Base-by-base conservation (phyloP, 805 yeast species). In the Pichia rugopelliculosa region DNA sequence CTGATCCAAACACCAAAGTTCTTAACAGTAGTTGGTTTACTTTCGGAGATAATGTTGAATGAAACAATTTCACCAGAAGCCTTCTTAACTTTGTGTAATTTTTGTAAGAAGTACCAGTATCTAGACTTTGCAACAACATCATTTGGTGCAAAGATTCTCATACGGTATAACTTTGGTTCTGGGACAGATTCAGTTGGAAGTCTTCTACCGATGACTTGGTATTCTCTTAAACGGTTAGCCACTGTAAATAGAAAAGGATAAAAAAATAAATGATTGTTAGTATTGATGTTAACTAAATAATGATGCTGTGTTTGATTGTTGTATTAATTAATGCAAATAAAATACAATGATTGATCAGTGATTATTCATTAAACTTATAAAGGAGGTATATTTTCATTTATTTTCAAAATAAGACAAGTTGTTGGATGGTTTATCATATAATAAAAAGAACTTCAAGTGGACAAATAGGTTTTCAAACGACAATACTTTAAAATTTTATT, bases 191-290 rank as follows among this genome's bases (percentile, higher is more conserved):
- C 98, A 70, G 96, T 89, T 66, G 99, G 99, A 76, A 93, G 87
- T 80, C 93, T 95, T 79, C 99, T 96, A 79, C 99, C 99, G 77
- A 93, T 93, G 74, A 93, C 97, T 84, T 93, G 96, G 82, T 90
- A 91, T 84, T 91, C 98, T 82, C 84, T 86, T 76, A 90, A 85
- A 82, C 93, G 89, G 79, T 52, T 49, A 53, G 96, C 86, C 96
- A 89, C 84, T 79, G 54, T 36, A 44, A 24, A 17, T 41, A 37
- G 26, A 41, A 12, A 24, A 36, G 20, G 39, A 23, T 20, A 20
- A 40, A 17, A 36, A 2, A 21, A 9, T 21, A 40, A 30, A 37
- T 26, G 7, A 22, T 24, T 25, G 45, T 36, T 45, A 34, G 39
- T 41, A 41, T 26, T 18, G 12, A 15, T n/a, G 34, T 30, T 30